Evolutionary conservation across 345 rosid species (phyloP).

Genomic region (Brassica incana): DNA sequence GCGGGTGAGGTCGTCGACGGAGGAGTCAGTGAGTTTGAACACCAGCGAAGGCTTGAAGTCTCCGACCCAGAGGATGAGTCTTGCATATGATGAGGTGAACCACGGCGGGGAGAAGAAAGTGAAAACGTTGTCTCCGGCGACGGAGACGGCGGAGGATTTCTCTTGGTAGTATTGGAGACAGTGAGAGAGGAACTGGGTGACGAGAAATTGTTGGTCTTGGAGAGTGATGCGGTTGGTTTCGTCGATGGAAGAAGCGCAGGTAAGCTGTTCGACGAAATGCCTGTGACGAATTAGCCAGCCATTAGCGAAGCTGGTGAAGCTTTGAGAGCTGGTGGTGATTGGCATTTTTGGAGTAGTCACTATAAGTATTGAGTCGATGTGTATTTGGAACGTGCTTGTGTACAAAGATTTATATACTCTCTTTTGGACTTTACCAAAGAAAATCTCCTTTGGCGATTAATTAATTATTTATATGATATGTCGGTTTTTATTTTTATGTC

Average conservation of each 20-base stretch:
- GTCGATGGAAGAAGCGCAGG: conserved; percentile 26
- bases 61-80: conserved; percentile 36
- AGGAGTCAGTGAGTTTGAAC: conserved; percentile 24
- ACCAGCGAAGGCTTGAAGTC: conserved; percentile 33
- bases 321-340: conserved; percentile 26
- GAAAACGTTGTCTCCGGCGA: conserved; percentile 38
- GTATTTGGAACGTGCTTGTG: conserved; percentile 5
- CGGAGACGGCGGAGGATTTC: conserved; percentile 31
- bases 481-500: conserved; percentile 12
- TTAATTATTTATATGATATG: background rate
- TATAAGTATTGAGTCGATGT: background rate
- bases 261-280: conserved; percentile 38
- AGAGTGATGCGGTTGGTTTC: background rate
- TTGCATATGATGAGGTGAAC: conserved; percentile 34
- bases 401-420: conserved; percentile 3
- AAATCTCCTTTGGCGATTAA: conserved; percentile 6
- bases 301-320: conserved; percentile 29
- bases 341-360: conserved; percentile 25
- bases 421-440: conserved; percentile 13
- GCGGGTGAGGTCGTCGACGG: conserved; percentile 23
- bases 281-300: conserved; percentile 36
- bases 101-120: conserved; percentile 39
- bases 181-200: conserved; percentile 35
- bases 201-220: conserved; percentile 25
- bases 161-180: conserved; percentile 40